A percentile compares a stretch with the other conserved stretches of the same genome.
Conservation (phyloP, 2,329 filamentous ascomycete species). For the Bipolaris bicolor region DNA sequence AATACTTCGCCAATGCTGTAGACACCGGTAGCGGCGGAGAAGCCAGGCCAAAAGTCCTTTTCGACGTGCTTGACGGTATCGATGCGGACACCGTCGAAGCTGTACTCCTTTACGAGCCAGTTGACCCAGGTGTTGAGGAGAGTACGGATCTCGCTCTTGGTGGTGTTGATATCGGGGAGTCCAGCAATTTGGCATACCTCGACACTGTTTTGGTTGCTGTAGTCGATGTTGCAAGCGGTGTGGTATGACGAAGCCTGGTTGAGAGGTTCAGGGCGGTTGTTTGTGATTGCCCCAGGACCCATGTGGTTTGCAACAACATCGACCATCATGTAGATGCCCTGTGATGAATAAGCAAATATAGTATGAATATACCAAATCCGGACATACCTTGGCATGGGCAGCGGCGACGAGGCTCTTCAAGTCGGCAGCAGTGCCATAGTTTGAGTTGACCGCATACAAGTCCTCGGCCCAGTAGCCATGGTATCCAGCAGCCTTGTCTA, state of each 20-base stretch:
- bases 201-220: constrained; percentile 39
- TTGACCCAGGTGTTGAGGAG: constrained; percentile 39
- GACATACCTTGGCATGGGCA: constrained; percentile 54
- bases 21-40: constrained; percentile 61
- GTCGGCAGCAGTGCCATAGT: constrained; percentile 57
- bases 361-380: background rate
- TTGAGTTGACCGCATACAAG: constrained; percentile 55
- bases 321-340: constrained; percentile 57
- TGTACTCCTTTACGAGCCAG: constrained; percentile 40
- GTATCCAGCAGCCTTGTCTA: constrained; percentile 54
- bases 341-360: constrained; percentile 6
- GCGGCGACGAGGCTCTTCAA: constrained; percentile 54
- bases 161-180: constrained; percentile 41
- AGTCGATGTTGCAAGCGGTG: constrained; percentile 37
- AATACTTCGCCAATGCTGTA: constrained; percentile 68
- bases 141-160: constrained; percentile 29
- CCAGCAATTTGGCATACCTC: constrained; percentile 41
- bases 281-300: constrained; percentile 35
- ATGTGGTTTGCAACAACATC: constrained; percentile 60
- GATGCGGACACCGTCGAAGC: constrained; percentile 63
- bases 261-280: constrained; percentile 37
- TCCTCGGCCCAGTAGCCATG: constrained; percentile 60
- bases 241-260: constrained; percentile 39
- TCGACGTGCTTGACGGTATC: constrained; percentile 69
- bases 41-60: constrained; percentile 63